Percentiles rank a stretch among this genome's conserved stretches.
Conservation (phyloP, 371 early-diverging fungal genomes). For the Apophysomyces trapeziformis region DNA sequence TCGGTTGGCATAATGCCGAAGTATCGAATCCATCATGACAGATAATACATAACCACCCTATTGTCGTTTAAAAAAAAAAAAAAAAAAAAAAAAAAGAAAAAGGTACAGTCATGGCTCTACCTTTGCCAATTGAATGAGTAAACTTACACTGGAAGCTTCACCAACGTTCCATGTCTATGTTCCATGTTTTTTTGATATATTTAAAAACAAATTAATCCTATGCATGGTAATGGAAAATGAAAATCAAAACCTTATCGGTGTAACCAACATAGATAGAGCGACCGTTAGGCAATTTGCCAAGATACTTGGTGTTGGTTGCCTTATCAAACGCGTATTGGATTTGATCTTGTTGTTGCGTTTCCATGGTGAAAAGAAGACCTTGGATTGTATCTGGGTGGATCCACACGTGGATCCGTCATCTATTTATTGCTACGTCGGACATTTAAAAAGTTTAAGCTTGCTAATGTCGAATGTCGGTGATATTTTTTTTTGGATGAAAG, state of each 20-base stretch:
- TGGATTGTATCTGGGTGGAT: not conserved
- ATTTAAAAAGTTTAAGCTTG: not conserved
- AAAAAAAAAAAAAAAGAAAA: not conserved
- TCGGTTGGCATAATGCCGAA: conserved; percentile 33
- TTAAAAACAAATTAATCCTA: not conserved
- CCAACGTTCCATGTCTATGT: conserved; percentile 40
- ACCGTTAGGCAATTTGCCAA: conserved; percentile 18
- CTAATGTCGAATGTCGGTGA: conserved; percentile 6
- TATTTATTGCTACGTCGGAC: not conserved
- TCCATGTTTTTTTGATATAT: not conserved
- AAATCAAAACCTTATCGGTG: conserved; percentile 19
- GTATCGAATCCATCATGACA: conserved; percentile 35
- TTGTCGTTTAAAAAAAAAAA: not conserved
- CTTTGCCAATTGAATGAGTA: not conserved
- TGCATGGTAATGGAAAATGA: too few relatives aligned
- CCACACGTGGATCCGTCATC: not conserved
- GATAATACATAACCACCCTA: conserved; percentile 43
- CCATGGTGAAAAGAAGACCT: not conserved
- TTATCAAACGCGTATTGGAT: conserved; percentile 20
- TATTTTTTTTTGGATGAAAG: not conserved
- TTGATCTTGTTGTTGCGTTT: not conserved
- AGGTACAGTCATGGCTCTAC: not conserved
- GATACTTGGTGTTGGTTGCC: conserved; percentile 22
- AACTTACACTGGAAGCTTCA: conserved; percentile 40
- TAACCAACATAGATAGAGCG: conserved; percentile 22